Evolutionary conservation across 2,329 filamentous ascomycete genomes (phyloP).

Genomic region (Septoria petroselini): DNA sequence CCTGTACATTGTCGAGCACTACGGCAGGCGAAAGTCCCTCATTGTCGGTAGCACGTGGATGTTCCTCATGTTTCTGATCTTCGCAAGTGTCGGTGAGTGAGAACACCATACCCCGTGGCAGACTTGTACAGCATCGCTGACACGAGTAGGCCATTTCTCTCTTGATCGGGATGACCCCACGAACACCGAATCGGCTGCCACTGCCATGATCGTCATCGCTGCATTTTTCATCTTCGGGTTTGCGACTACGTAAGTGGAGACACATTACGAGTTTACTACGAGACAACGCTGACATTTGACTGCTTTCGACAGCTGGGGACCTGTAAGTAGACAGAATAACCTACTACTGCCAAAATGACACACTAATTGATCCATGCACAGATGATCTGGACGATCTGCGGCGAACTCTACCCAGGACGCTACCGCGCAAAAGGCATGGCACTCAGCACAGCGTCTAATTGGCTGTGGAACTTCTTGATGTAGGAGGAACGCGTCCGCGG

Average conservation of each 20-base stretch:
- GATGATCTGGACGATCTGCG: slow-evolving; percentile 58
- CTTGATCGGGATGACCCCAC: slow-evolving; percentile 38
- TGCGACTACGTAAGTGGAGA: slow-evolving; percentile 52
- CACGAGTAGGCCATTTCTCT: slow-evolving; percentile 42
- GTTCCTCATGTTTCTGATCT: slow-evolving; percentile 57
- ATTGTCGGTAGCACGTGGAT: slow-evolving; percentile 42
- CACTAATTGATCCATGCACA: slow-evolving; percentile 29
- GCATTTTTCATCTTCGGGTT: slow-evolving; percentile 66
- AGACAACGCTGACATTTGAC: too few species aligned
- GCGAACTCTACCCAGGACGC: slow-evolving; percentile 54
- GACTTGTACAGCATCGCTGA: neutral
- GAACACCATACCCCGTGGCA: neutral
- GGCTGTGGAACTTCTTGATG: slow-evolving; percentile 43
- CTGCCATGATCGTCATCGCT: slow-evolving; percentile 64
- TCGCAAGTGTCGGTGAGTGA: slow-evolving; percentile 36
- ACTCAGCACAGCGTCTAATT: slow-evolving; percentile 60
- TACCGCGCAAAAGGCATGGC: slow-evolving; percentile 49
- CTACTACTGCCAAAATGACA: too few species aligned
- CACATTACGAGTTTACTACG: neutral
- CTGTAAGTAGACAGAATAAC: neutral
- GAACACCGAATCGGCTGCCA: slow-evolving; percentile 48
- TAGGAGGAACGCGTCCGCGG: too few species aligned
- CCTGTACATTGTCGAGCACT: slow-evolving; percentile 47
- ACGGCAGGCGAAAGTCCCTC: slow-evolving; percentile 46
- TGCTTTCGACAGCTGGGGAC: neutral